Conservation (phyloP, 352 stramenopile species). For the Globisporangium barbulae region DNA sequence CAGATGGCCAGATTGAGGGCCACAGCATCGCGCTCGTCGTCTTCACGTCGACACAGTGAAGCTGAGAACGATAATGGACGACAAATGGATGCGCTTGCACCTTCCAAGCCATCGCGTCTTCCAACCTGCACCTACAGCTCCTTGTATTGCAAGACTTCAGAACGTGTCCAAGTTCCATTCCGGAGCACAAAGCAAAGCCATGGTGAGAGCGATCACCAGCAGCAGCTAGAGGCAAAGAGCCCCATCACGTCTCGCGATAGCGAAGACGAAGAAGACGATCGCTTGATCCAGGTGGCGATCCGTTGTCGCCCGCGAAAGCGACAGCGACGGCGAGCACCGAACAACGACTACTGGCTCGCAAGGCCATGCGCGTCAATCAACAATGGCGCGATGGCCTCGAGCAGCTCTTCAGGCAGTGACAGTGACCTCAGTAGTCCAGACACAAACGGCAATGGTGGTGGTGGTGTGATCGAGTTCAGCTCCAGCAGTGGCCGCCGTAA, state of each 20-base stretch:
- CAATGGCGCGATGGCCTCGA: not conserved
- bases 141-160: not conserved
- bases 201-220: not conserved
- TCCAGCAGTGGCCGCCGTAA: not conserved
- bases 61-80: not conserved
- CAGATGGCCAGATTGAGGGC: not conserved
- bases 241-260: not conserved
- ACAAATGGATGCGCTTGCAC: not conserved
- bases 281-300: conserved; percentile 53
- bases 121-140: not conserved
- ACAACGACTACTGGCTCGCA: not conserved
- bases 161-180: not conserved
- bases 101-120: not conserved
- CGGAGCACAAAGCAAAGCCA: not conserved
- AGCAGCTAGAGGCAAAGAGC: not conserved
- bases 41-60: not conserved
- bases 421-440: conserved; percentile 1
- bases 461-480: conserved; percentile 26
- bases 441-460: not conserved
- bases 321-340: conserved; percentile 3
- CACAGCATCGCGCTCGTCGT: not conserved
- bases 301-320: conserved; percentile 42
- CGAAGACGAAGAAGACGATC: conserved; percentile 7
- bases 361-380: not conserved
- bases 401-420: conserved; percentile 16